Conservation (phyloP, 345 rosid species). For the rapeseed (Brassica napus) region DNA sequence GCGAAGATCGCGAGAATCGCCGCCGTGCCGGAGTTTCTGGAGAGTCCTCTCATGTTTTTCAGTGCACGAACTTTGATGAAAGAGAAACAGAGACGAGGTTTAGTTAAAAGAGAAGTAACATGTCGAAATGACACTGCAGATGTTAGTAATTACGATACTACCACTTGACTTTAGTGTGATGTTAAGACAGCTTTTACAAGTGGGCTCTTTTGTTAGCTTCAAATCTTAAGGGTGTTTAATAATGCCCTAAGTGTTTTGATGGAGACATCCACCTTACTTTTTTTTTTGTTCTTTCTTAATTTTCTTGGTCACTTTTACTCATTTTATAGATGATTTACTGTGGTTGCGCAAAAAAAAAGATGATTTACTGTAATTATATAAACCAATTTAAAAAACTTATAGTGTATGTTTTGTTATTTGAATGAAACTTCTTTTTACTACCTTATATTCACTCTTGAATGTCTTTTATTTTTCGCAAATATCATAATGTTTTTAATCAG, state of each 20-base stretch:
- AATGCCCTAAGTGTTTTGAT: constrained; percentile 30
- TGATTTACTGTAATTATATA: not conserved
- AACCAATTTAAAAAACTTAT: not conserved
- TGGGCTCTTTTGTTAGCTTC: constrained; percentile 23
- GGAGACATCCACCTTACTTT: constrained; percentile 17
- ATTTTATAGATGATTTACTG: not conserved
- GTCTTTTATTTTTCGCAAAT: not conserved
- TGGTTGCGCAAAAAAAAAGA: too few species aligned
- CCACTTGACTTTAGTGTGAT: constrained; percentile 42
- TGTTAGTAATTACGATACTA: constrained; percentile 17
- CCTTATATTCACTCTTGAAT: not conserved
- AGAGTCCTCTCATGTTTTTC: constrained; percentile 28
- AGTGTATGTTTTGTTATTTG: not conserved
- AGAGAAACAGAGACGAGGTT: constrained; percentile 7
- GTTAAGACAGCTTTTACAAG: constrained; percentile 28
- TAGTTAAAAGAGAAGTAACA: constrained; percentile 18
- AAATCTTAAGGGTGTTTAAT: constrained; percentile 32
- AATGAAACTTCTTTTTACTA: not conserved
- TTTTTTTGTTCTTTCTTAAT: not conserved
- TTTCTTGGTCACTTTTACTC: not conserved
- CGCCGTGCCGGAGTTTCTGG: constrained; percentile 28
- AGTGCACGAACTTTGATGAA: constrained; percentile 21
- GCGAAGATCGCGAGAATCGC: constrained; percentile 37
- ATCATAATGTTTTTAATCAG: not conserved
- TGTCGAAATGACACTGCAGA: constrained; percentile 31